Percentiles rank a stretch among this genome's conserved stretches.
These are phyloP conservation scores for Gloeophyllum trabeum DNA, from an alignment of 768 basidiomycete genomes.

Conservation along the genomic window DNA sequence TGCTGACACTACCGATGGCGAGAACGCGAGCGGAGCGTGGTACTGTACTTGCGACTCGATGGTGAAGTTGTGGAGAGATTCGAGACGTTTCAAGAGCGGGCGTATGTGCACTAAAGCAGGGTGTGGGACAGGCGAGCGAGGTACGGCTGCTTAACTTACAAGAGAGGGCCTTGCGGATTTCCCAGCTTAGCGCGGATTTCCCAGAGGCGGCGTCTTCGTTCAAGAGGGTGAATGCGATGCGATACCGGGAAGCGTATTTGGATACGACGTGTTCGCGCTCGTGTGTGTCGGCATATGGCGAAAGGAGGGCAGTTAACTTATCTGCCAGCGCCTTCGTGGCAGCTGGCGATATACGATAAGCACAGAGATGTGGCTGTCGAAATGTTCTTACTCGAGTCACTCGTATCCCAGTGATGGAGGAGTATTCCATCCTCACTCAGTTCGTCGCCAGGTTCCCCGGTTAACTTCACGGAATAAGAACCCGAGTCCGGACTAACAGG, in stretches of 20 bases:
- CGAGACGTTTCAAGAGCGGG: constrained; percentile 51
- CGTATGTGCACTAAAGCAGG: constrained; percentile 47
- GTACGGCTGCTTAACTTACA: constrained; percentile 32
- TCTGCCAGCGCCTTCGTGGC: constrained; percentile 10
- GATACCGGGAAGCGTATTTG: constrained; percentile 74
- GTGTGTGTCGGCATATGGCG: constrained; percentile 27
- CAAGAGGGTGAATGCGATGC: constrained; percentile 84
- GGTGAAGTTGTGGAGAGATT: constrained; percentile 76
- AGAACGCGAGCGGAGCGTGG: constrained; percentile 82
- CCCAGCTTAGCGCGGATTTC: constrained; percentile 54
- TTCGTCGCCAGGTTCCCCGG: too few species aligned
- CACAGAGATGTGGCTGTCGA: too few species aligned
- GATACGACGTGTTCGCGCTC: constrained; percentile 42
- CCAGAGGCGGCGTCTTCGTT: constrained; percentile 81
- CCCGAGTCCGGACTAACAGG: too few species aligned
- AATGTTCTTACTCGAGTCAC: too few species aligned
- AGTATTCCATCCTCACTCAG: too few species aligned
- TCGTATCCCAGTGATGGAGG: too few species aligned
- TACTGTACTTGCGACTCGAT: constrained; percentile 92
- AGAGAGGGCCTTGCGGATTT: constrained; percentile 49
- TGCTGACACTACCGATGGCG: constrained; percentile 30
- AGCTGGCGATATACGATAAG: neutral
- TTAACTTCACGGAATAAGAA: too few species aligned
- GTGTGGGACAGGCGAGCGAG: neutral
- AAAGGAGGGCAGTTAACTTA: constrained; percentile 28